phyloP scores from a whole-genome alignment of 345 rosid species.

The Pistacia integerrima region DNA sequence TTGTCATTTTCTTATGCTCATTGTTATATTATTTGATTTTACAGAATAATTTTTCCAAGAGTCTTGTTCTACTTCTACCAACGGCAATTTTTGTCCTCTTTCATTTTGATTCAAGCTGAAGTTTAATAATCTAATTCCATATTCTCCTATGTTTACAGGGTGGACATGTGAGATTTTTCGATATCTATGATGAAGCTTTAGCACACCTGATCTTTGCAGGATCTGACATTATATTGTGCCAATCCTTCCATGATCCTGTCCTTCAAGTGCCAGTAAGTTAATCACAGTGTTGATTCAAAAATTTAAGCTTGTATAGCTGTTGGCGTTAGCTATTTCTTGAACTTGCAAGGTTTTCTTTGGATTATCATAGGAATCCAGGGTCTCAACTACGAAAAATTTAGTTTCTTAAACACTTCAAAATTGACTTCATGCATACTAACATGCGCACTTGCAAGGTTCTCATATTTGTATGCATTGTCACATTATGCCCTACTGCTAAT shows the following conservation, averaged over 20 bases:
- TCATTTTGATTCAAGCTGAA: background rate
- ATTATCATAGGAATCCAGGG: background rate
- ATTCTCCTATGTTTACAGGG: constrained; percentile 37
- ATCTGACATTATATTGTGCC: constrained; percentile 65
- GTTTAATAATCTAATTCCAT: constrained; percentile 10
- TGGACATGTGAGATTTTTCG: constrained; percentile 44
- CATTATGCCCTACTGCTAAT: background rate
- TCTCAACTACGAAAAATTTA: background rate
- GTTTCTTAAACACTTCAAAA: background rate
- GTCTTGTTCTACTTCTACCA: background rate
- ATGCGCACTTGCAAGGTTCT: background rate
- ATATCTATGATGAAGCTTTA: constrained; percentile 43
- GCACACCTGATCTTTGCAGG: constrained; percentile 61
- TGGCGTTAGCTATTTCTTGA: background rate
- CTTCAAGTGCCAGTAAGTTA: constrained; percentile 65
- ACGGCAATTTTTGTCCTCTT: no score
- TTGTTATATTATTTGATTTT: background rate
- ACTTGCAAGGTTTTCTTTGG: background rate
- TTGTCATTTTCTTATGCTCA: background rate
- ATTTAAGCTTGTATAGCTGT: constrained; percentile 3
- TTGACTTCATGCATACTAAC: background rate
- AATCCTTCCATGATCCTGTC: constrained; percentile 54
- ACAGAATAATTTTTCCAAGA: background rate
- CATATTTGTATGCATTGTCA: background rate
- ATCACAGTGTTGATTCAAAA: constrained; percentile 5